phyloP scores from a whole-genome alignment of 306 rosid genomes.

The Glycine soja region DNA sequence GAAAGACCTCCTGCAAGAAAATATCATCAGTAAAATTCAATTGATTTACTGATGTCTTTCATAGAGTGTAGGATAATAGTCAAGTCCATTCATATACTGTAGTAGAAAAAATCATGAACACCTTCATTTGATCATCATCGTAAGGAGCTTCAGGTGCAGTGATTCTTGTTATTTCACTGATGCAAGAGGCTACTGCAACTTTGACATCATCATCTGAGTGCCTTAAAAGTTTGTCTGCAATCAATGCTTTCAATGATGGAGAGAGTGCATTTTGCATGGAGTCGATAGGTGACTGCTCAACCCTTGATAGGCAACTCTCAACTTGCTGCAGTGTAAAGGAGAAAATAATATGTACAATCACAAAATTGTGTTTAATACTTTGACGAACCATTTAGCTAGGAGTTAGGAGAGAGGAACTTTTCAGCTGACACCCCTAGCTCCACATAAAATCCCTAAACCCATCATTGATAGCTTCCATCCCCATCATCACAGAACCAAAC shows the following conservation, averaged over 20 bases:
- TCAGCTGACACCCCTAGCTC: neutral
- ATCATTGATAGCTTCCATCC: neutral
- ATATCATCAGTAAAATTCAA: neutral
- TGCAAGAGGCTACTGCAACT: constrained; percentile 90
- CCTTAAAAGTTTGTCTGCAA: constrained; percentile 61
- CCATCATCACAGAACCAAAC: neutral
- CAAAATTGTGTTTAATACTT: neutral
- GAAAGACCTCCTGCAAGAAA: constrained; percentile 79
- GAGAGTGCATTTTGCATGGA: constrained; percentile 82
- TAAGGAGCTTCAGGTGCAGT: constrained; percentile 98
- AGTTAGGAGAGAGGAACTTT: neutral
- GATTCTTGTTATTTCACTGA: constrained; percentile 92
- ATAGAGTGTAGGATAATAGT: constrained; percentile 9
- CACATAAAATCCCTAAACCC: neutral
- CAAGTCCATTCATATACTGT: neutral
- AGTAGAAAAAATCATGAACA: constrained; percentile 28
- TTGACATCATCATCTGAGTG: constrained; percentile 81
- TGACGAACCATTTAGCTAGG: neutral
- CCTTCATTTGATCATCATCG: constrained; percentile 95
- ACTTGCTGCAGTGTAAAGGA: constrained; percentile 60
- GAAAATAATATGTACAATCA: constrained; percentile 7
- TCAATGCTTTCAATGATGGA: constrained; percentile 74
- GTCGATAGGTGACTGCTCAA: constrained; percentile 79
- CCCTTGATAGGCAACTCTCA: constrained; percentile 67
- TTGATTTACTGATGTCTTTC: neutral